These are phyloP conservation scores for Saussurea involucrata DNA, from an alignment of 129 eudicot genomes.

Conservation along the genomic window DNA sequence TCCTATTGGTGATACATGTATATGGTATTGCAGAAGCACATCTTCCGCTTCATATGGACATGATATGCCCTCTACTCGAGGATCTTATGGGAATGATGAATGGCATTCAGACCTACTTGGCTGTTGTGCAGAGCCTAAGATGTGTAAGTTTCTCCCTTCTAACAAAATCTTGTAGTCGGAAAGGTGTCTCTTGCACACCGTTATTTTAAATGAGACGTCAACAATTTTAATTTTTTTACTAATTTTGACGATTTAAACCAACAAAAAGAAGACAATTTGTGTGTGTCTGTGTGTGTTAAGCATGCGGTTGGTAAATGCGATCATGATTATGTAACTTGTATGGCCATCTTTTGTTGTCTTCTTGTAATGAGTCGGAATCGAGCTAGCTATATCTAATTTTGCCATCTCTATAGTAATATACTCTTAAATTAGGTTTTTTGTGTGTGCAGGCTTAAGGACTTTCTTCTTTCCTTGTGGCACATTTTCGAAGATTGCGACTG, in stretches of 20 bases:
- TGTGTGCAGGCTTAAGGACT: constrained; percentile 76
- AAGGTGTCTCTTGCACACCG: not conserved
- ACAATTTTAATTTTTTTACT: not conserved
- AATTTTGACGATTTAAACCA: not conserved
- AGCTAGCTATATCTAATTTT: not conserved
- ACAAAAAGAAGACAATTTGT: not conserved
- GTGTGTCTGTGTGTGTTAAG: not conserved
- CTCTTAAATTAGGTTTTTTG: not conserved
- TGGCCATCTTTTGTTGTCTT: not conserved
- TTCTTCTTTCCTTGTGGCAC: constrained; percentile 89
- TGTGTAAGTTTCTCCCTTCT: constrained; percentile 58
- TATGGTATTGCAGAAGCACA: constrained; percentile 50
- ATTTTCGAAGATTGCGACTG: constrained; percentile 80
- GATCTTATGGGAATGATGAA: constrained; percentile 50
- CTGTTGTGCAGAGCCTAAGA: constrained; percentile 89
- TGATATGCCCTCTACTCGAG: constrained; percentile 51
- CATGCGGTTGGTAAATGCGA: not conserved
- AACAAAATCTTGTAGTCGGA: not conserved
- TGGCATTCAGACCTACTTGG: constrained; percentile 98
- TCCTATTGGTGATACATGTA: not conserved
- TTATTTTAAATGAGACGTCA: not conserved
- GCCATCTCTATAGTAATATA: not conserved
- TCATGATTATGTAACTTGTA: not conserved
- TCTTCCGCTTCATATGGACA: constrained; percentile 63
- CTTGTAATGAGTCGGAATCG: not conserved